These are phyloP conservation scores for Cryptococcus wingfieldii DNA, from an alignment of 1,284 basidiomycete genomes.

Conservation along the genomic window DNA sequence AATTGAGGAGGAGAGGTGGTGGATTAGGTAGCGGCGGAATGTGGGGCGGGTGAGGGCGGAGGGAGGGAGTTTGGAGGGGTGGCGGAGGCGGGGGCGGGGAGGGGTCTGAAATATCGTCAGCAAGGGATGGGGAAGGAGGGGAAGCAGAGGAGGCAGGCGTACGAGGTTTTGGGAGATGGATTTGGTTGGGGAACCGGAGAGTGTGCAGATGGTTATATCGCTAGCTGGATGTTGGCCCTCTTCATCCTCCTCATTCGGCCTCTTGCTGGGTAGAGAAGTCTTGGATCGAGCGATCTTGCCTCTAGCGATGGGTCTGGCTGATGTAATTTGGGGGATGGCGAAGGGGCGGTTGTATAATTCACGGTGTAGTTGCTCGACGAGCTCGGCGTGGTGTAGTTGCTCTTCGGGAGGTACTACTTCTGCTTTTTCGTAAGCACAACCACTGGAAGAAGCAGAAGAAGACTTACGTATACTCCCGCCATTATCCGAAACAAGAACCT, in stretches of 20 bases:
- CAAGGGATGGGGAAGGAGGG: neutral
- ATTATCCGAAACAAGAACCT: conserved; percentile 32
- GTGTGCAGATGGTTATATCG: neutral
- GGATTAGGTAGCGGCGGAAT: conserved; percentile 40
- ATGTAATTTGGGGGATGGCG: conserved; percentile 14
- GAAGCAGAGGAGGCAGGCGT: neutral
- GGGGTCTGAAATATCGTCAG: neutral
- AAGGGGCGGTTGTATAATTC: conserved; percentile 34
- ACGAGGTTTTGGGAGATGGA: neutral
- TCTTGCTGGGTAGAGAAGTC: neutral
- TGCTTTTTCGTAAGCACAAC: neutral
- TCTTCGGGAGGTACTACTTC: conserved; percentile 38
- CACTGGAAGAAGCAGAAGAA: neutral
- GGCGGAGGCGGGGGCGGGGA: conserved; percentile 21
- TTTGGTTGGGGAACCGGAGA: conserved; percentile 12
- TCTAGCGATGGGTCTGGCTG: neutral
- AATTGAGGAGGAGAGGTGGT: conserved; percentile 33
- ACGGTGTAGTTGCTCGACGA: conserved; percentile 26
- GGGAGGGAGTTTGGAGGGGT: conserved; percentile 30
- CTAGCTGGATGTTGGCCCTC: neutral
- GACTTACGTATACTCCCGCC: conserved; percentile 36
- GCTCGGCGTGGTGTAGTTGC: conserved; percentile 21
- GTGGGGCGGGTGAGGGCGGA: conserved; percentile 35
- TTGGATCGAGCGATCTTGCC: neutral
- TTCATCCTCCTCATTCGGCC: neutral